phyloP scores from a whole-genome alignment of 2,329 filamentous ascomycete species.

The Sordariomycetes sp. region DNA sequence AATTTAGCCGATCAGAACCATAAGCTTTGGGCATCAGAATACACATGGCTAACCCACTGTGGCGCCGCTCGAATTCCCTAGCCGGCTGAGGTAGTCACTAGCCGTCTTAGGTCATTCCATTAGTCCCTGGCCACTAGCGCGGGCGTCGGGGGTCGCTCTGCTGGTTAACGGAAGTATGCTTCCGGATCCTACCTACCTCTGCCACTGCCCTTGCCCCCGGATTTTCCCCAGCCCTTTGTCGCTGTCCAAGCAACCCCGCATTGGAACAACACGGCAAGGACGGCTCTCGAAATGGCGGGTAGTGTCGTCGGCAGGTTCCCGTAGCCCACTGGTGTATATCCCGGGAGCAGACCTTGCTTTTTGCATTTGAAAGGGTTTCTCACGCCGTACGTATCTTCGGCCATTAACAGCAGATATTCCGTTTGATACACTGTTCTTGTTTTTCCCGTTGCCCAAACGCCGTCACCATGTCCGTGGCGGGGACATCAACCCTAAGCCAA shows the following conservation, averaged over 20 bases:
- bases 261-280: background rate
- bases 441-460: background rate
- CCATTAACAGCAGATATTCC: constrained; percentile 13
- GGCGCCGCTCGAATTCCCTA: background rate
- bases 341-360: background rate
- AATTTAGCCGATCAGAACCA: background rate
- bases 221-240: background rate
- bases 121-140: background rate
- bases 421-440: background rate
- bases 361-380: background rate
- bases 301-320: background rate
- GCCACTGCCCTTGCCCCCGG: background rate
- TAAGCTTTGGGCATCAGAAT: background rate
- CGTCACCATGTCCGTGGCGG: background rate
- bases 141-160: background rate
- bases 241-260: background rate
- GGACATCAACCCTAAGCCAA: background rate
- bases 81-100: background rate
- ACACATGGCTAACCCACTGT: background rate
- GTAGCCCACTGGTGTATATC: too few species aligned
- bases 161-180: background rate
- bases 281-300: background rate
- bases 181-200: background rate
- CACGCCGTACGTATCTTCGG: too few species aligned
- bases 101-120: background rate